phyloP scores from a whole-genome alignment of 352 stramenopile species.

The Pythium biforme region DNA sequence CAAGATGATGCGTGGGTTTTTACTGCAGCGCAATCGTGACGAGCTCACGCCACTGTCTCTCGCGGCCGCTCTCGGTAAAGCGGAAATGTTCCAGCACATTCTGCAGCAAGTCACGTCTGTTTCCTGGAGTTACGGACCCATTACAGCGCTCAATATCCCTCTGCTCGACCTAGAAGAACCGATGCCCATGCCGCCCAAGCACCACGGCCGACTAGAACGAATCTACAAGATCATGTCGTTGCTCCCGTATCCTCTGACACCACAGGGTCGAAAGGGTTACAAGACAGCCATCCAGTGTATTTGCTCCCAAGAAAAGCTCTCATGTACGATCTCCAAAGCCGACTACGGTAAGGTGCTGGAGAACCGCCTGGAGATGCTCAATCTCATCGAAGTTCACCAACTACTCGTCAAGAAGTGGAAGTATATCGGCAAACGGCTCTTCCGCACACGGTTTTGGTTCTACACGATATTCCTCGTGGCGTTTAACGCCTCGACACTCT shows the following conservation, averaged over 20 bases:
- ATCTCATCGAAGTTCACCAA: constrained; percentile 48
- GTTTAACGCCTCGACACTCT: constrained; percentile 50
- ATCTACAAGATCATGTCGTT: constrained; percentile 5
- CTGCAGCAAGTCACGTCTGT: constrained; percentile 42
- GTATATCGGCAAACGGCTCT: constrained; percentile 49
- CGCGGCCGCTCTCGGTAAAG: constrained; percentile 47
- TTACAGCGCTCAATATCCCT: constrained; percentile 50
- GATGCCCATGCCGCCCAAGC: not conserved
- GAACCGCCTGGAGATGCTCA: constrained; percentile 54
- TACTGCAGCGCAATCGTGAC: constrained; percentile 51
- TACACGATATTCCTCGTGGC: constrained; percentile 41
- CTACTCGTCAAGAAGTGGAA: constrained; percentile 67
- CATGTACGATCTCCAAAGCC: constrained; percentile 33
- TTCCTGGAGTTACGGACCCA: constrained; percentile 56
- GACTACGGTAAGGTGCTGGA: constrained; percentile 32
- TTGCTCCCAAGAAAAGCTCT: constrained; percentile 51
- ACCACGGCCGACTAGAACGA: not conserved
- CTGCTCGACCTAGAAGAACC: constrained; percentile 57
- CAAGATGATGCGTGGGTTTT: constrained; percentile 34
- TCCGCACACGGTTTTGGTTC: constrained; percentile 36
- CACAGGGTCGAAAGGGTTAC: constrained; percentile 35
- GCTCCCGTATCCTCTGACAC: constrained; percentile 37
- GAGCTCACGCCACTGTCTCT: constrained; percentile 59
- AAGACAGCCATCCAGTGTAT: constrained; percentile 57
- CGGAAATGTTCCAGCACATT: constrained; percentile 60